phyloP scores from a whole-genome alignment of 805 yeast species.

The Lachancea sp. region DNA sequence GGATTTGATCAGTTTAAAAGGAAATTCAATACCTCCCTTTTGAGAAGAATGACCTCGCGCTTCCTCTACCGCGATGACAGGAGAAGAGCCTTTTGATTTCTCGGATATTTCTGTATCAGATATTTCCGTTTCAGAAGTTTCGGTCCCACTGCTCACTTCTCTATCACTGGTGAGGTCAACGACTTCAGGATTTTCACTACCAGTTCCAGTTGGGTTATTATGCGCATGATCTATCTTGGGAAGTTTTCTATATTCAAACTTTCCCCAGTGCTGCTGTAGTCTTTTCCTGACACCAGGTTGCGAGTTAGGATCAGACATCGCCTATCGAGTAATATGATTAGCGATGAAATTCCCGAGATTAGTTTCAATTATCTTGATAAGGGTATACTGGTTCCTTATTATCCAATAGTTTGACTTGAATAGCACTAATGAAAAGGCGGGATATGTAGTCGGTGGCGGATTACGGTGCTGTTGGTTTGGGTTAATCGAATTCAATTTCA shows the following conservation, averaged over 20 bases:
- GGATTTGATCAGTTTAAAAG: conserved; percentile 24
- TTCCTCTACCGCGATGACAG: neutral
- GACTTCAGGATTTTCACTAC: neutral
- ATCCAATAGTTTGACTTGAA: too few species aligned
- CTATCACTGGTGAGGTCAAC: conserved; percentile 7
- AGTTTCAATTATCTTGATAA: too few species aligned
- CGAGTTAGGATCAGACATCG: neutral
- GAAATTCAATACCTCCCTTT: neutral
- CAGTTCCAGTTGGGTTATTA: neutral
- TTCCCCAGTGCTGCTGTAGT: conserved; percentile 19
- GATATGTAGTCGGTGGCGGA: too few species aligned
- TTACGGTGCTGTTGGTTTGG: too few species aligned
- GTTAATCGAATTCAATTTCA: too few species aligned
- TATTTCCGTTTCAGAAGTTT: conserved; percentile 4
- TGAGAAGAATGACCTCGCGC: neutral
- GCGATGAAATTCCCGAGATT: too few species aligned
- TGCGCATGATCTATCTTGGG: neutral
- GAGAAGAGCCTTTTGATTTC: neutral
- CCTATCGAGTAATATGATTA: neutral
- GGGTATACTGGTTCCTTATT: too few species aligned
- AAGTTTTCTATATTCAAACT: conserved; percentile 10
- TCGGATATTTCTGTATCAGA: neutral
- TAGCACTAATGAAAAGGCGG: too few species aligned
- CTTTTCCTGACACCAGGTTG: conserved; percentile 14
- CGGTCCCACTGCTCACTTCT: neutral